Evolutionary conservation across 352 stramenopile genomes (phyloP).

Genomic region (Globisporangium nagaii): DNA sequence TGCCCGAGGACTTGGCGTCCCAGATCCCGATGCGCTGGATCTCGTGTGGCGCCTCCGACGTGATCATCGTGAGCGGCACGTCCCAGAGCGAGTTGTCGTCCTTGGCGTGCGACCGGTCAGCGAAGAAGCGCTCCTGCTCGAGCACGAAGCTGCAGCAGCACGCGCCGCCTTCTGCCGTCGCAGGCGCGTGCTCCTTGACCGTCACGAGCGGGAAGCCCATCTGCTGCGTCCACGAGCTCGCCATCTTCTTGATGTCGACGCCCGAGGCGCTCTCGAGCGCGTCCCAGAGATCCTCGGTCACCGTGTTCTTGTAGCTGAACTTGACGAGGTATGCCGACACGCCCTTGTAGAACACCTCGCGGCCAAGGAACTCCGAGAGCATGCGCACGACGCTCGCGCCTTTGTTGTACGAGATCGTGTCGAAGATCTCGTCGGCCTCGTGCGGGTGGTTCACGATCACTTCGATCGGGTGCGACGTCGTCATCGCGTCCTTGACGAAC

Average conservation of each 20-base stretch:
- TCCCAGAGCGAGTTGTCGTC: slow-evolving; percentile 80
- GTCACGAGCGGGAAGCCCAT: slow-evolving; percentile 93
- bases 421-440: slow-evolving; percentile 98
- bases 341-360: slow-evolving; percentile 70
- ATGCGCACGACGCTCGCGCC: slow-evolving; percentile 72
- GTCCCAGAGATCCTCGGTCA: slow-evolving; percentile 94
- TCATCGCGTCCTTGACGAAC: slow-evolving; percentile 89
- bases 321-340: slow-evolving; percentile 93
- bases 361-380: slow-evolving; percentile 65
- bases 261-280: slow-evolving; percentile 88
- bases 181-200: slow-evolving; percentile 29
- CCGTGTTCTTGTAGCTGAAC: slow-evolving; percentile 94
- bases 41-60: slow-evolving; percentile 29
- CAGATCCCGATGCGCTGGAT: slow-evolving; percentile 68
- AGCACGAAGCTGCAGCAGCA: slow-evolving; percentile 64
- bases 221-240: slow-evolving; percentile 92
- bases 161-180: neutral
- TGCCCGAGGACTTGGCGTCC: slow-evolving; percentile 34
- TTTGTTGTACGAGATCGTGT: slow-evolving; percentile 97
- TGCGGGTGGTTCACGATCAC: slow-evolving; percentile 90
- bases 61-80: slow-evolving; percentile 77
- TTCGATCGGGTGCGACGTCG: slow-evolving; percentile 93
- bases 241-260: slow-evolving; percentile 90
- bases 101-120: slow-evolving; percentile 67
- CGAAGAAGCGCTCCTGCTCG: slow-evolving; percentile 92